These are phyloP conservation scores for Termitomyces sp. DNA, from an alignment of 768 basidiomycete species.

Conservation along the genomic window DNA sequence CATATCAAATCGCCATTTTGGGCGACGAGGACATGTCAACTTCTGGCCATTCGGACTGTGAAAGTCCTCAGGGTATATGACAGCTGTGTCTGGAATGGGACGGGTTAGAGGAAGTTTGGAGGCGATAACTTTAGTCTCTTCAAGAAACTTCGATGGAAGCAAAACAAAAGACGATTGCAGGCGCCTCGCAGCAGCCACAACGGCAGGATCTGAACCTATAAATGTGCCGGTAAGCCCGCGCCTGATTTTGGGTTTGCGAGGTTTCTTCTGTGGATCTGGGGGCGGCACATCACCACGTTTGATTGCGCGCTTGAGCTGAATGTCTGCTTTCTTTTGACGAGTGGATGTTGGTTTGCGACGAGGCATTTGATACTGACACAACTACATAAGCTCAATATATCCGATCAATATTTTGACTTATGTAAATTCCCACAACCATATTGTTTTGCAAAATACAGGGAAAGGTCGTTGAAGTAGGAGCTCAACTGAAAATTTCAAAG, in stretches of 20 bases:
- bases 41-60: constrained; percentile 12
- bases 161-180: constrained; percentile 71
- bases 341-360: constrained; percentile 53
- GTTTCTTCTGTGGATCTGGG: constrained; percentile 27
- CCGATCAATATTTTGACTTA: neutral
- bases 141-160: constrained; percentile 53
- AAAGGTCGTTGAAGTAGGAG: neutral
- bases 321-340: constrained; percentile 66
- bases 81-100: constrained; percentile 42
- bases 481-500: neutral
- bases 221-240: constrained; percentile 25
- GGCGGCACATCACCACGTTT: constrained; percentile 69
- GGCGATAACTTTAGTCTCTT: constrained; percentile 52
- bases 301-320: constrained; percentile 74
- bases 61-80: constrained; percentile 27
- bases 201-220: constrained; percentile 21
- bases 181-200: constrained; percentile 37
- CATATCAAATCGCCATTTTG: constrained; percentile 86
- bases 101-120: constrained; percentile 45
- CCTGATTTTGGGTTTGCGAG: constrained; percentile 18
- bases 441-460: neutral
- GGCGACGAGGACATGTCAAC: constrained; percentile 58
- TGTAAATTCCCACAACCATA: neutral
- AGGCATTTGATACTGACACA: constrained; percentile 21
- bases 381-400: too few species aligned